A percentile compares a stretch with the other conserved stretches of the same genome.
Evolutionary conservation across 106 monocot genomes (phyloP).

Genomic region (Cymbidium sinense): DNA sequence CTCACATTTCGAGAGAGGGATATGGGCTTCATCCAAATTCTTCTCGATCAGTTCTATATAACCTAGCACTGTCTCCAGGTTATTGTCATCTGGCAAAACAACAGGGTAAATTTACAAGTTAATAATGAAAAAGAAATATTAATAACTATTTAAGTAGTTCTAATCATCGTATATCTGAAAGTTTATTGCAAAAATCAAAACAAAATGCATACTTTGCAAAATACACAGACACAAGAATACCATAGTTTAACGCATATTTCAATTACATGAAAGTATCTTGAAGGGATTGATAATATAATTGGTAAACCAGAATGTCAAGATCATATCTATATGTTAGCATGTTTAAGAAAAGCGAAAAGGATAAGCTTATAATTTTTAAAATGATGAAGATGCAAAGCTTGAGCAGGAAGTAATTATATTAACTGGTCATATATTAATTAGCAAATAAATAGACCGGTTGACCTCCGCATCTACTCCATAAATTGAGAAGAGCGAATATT

Average conservation of each 20-base stretch:
- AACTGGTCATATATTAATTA: too few species aligned
- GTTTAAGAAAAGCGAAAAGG: too few species aligned
- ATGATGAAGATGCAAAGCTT: too few species aligned
- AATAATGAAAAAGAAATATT: neutral
- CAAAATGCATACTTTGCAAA: neutral
- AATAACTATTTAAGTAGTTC: neutral
- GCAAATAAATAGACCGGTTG: too few species aligned
- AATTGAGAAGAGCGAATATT: too few species aligned
- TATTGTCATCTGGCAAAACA: constrained; percentile 1
- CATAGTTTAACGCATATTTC: neutral
- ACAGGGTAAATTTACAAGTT: neutral
- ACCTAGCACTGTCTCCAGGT: constrained; percentile 7
- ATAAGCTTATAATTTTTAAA: too few species aligned
- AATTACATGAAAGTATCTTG: neutral
- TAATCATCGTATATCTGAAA: neutral
- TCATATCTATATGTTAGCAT: too few species aligned
- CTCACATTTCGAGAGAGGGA: neutral
- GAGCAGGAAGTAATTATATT: too few species aligned
- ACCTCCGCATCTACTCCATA: too few species aligned
- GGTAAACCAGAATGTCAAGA: too few species aligned
- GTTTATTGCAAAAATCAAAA: neutral
- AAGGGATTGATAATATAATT: too few species aligned
- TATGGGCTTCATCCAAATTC: neutral
- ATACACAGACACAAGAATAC: neutral
- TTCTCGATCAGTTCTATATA: neutral